phyloP scores from a whole-genome alignment of 305 asterid genomes.

The Lippia alba region DNA sequence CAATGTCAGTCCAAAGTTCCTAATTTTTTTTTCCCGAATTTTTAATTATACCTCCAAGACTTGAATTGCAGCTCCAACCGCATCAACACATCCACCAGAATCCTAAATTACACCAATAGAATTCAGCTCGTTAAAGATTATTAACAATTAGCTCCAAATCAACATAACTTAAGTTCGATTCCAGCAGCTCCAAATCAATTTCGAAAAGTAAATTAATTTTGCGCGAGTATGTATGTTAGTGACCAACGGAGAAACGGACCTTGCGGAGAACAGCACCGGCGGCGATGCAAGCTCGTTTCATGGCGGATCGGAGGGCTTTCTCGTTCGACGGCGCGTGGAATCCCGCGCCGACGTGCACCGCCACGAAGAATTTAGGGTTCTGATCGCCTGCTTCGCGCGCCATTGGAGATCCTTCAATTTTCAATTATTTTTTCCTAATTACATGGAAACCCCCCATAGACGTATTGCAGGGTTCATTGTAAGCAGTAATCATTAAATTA shows the following conservation, averaged over 20 bases:
- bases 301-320: constrained; percentile 76
- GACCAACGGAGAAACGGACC: constrained; percentile 39
- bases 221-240: not conserved
- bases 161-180: constrained; percentile 8
- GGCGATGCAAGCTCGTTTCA: constrained; percentile 81
- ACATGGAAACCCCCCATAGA: not conserved
- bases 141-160: not conserved
- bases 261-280: constrained; percentile 76
- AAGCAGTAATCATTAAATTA: too few relatives aligned
- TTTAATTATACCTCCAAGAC: constrained; percentile 71
- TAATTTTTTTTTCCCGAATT: not conserved
- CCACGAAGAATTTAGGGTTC: constrained; percentile 65
- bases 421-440: not conserved
- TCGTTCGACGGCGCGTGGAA: constrained; percentile 89
- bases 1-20: not conserved
- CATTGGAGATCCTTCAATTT: constrained; percentile 37
- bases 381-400: constrained; percentile 48
- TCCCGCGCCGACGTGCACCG: constrained; percentile 97
- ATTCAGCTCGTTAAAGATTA: constrained; percentile 16
- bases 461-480: too few relatives aligned
- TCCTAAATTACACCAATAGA: constrained; percentile 51
- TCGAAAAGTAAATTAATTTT: constrained; percentile 27
- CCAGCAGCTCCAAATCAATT: constrained; percentile 12
- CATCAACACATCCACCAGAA: constrained; percentile 73
- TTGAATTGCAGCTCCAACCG: constrained; percentile 84